Evolutionary conservation across 2,329 filamentous ascomycete species (phyloP), one percentile per base, ranked within the genome.

Genomic region (Cercospora beticola): DNA sequence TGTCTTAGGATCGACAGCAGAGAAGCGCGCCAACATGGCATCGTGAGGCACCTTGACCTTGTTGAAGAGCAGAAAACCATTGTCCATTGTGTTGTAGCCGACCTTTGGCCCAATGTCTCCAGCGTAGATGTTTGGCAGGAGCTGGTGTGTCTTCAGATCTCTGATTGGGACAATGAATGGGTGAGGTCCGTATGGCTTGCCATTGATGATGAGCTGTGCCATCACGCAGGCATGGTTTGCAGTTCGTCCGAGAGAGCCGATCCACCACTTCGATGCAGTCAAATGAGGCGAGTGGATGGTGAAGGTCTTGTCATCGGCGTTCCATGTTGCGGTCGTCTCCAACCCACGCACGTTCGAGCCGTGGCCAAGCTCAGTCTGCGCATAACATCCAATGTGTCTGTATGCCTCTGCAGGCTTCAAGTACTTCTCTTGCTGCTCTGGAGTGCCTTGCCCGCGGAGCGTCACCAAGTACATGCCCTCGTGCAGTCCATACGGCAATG

Each of bases 221-320:
- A 94, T 92, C 3, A 94, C 90, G 2, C 92, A 88, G 1, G 91
- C 91, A 76, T 92, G 86, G 77, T 92, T 94, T 56, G 92, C 91
- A 2, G 89, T 89, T 74, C 90, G 86, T 62, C 91, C 92, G 3
- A 94, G 84, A 10, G 90, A 91, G 1, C 92, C 92, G 74, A 93
- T 93, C 92, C 92, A 94, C 91, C 91, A 94, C 77, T 94, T 94
- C 36, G 89, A 90, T 0, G 91, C 87, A 1, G 91, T 93, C 66
- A 93, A 83, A 70, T 88, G 84, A 9, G 91, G 91, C 0, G 90
- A 92, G 79, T 93, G 88, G 40, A 94, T 84, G 14, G 84, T 89
- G 75, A 94, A 93, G 3, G 88, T 92, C 83, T 92, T 90, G 79
- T 92, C 89, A 5, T 88, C 82, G 0, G 87, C 82, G 75, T 92